A percentile compares a stretch with the other conserved stretches of the same genome.
Evolutionary conservation across 495 filamentous ascomycete genomes (phyloP).

Genomic region (Penicillium flavigenum): DNA sequence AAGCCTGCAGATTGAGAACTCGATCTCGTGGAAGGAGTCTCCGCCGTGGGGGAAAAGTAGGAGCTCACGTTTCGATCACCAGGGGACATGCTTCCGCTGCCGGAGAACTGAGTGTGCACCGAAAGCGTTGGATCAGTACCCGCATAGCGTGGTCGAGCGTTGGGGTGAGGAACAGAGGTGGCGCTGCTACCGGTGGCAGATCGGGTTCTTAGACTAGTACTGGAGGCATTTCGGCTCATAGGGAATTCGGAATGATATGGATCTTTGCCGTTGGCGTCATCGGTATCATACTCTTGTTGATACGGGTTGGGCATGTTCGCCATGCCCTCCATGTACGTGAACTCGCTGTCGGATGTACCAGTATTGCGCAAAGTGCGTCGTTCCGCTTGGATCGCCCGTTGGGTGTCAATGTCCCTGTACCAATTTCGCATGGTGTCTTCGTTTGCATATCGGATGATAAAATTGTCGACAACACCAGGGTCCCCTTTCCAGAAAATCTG

Average conservation of each 20-base stretch:
- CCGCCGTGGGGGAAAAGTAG: conserved; percentile 87
- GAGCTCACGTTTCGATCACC: conserved; percentile 61
- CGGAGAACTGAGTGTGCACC: conserved; percentile 67
- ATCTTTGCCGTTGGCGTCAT: conserved; percentile 58
- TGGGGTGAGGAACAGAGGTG: conserved; percentile 41
- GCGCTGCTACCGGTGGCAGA: conserved; percentile 75
- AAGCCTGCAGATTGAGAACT: conserved; percentile 72
- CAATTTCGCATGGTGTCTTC: conserved; percentile 92
- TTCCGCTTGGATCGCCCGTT: conserved; percentile 45
- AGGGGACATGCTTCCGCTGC: conserved; percentile 48
- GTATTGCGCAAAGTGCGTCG: conserved; percentile 51
- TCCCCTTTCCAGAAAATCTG: conserved; percentile 99
- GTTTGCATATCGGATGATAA: conserved; percentile 85
- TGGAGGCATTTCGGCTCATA: conserved; percentile 77
- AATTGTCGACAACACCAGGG: conserved; percentile 92
- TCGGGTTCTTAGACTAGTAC: conserved; percentile 73
- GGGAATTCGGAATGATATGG: conserved; percentile 50
- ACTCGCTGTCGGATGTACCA: conserved; percentile 68
- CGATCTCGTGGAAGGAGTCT: conserved; percentile 83
- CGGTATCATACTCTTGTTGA: conserved; percentile 72
- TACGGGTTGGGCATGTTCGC: conserved; percentile 74
- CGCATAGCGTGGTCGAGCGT: conserved; percentile 64
- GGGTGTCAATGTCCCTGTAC: conserved; percentile 60
- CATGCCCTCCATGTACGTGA: conserved; percentile 73
- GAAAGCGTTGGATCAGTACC: conserved; percentile 63